phyloP scores from a whole-genome alignment of 306 rosid species.

The Casuarina cunninghamiana region DNA sequence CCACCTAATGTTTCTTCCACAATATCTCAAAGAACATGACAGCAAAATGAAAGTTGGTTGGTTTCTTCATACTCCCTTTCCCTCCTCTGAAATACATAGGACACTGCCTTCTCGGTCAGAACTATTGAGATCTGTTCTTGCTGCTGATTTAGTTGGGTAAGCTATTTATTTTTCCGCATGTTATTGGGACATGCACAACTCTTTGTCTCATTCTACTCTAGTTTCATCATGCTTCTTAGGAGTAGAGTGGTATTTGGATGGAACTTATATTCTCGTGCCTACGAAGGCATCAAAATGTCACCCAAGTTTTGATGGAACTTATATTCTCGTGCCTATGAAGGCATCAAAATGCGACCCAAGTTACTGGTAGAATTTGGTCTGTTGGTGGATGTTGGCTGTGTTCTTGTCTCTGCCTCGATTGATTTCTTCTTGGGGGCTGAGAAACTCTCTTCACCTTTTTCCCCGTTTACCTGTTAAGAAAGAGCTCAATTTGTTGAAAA shows the following conservation, averaged over 20 bases:
- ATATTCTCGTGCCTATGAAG: background rate
- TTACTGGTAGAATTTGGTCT: background rate
- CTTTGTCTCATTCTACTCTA: background rate
- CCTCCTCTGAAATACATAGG: conserved; percentile 97
- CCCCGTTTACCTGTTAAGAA: background rate
- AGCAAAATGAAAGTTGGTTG: conserved; percentile 90
- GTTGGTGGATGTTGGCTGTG: background rate
- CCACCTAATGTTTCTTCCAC: conserved; percentile 96
- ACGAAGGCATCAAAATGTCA: background rate
- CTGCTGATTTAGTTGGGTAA: conserved; percentile 96
- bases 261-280: background rate
- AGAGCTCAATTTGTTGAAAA: background rate
- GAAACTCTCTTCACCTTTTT: background rate
- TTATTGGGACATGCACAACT: conserved; percentile 3
- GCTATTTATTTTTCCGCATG: conserved; percentile 32
- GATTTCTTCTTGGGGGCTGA: background rate
- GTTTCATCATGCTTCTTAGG: background rate
- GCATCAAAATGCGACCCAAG: background rate
- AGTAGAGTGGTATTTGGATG: background rate
- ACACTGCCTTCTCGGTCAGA: conserved; percentile 87
- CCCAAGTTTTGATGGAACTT: background rate
- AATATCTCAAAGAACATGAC: conserved; percentile 79
- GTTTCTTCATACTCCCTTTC: conserved; percentile 99
- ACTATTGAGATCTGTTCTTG: conserved; percentile 85
- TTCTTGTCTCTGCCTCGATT: background rate